Percentiles rank a stretch among this genome's conserved stretches.
These are phyloP conservation scores for Ascocoryne sarcoides DNA, from an alignment of 2,329 filamentous ascomycete species.

Conservation along the genomic window DNA sequence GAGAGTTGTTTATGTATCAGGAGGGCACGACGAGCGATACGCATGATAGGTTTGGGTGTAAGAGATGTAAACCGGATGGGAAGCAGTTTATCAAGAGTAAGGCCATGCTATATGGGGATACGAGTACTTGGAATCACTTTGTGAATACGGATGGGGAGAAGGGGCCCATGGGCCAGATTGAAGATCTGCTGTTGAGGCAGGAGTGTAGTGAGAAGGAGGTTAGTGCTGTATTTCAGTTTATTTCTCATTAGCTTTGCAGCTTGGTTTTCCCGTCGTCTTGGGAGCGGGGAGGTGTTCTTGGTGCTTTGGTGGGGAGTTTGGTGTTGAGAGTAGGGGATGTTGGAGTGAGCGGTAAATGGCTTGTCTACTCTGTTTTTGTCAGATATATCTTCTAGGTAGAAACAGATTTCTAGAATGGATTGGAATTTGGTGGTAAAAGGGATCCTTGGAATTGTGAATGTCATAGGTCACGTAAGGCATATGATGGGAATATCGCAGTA, in stretches of 20 bases:
- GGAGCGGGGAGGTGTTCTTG: neutral
- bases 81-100: constrained; percentile 82
- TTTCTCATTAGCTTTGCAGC: constrained; percentile 60
- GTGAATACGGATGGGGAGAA: too few relatives aligned
- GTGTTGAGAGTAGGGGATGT: neutral
- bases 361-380: neutral
- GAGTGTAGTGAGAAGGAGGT: constrained; percentile 73
- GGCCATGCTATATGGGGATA: constrained; percentile 95
- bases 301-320: neutral
- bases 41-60: constrained; percentile 98
- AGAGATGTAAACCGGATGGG: constrained; percentile 82
- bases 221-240: constrained; percentile 96
- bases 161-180: constrained; percentile 70
- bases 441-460: too few relatives aligned
- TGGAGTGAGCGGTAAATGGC: neutral
- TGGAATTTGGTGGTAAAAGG: too few relatives aligned
- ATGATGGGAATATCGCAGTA: too few relatives aligned
- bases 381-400: too few relatives aligned
- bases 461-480: too few relatives aligned
- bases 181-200: constrained; percentile 83
- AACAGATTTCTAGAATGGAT: too few relatives aligned
- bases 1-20: constrained; percentile 91
- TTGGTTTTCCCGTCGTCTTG: neutral
- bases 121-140: constrained; percentile 99
- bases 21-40: constrained; percentile 82